These are phyloP conservation scores for Farysia itapuensis DNA, from an alignment of 1,284 basidiomycete species.

Conservation along the genomic window DNA sequence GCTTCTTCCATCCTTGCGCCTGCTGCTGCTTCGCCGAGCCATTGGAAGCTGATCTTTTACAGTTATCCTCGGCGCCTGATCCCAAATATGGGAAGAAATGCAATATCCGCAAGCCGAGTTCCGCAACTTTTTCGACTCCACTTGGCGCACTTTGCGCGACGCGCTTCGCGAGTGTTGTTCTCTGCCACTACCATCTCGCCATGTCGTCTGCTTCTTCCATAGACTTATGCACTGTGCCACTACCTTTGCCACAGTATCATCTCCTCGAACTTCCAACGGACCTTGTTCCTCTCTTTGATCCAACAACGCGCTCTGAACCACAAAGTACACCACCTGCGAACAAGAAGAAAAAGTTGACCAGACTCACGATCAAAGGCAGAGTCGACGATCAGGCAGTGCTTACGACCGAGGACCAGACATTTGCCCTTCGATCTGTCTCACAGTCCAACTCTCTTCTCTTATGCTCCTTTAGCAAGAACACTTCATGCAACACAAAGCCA, in stretches of 20 bases:
- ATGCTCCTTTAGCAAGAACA: constrained; percentile 24
- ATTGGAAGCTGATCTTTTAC: too few species aligned
- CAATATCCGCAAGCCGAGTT: too few species aligned
- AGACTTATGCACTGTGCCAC: constrained; percentile 13
- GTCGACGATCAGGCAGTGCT: constrained; percentile 53
- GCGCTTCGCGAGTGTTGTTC: too few species aligned
- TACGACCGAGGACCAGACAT: constrained; percentile 40
- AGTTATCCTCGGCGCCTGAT: too few species aligned
- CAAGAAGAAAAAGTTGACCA: constrained; percentile 19
- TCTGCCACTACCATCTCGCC: too few species aligned
- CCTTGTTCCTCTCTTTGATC: constrained; percentile 29
- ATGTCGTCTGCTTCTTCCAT: constrained; percentile 8
- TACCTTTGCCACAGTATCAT: constrained; percentile 25
- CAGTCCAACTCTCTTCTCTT: constrained; percentile 54
- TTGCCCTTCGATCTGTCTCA: constrained; percentile 48
- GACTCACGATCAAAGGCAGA: constrained; percentile 52
- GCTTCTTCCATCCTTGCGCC: too few species aligned
- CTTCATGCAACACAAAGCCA: constrained; percentile 1
- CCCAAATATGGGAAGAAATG: too few species aligned
- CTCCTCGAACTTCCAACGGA: constrained; percentile 44
- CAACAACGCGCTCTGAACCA: too few species aligned
- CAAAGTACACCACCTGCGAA: not conserved
- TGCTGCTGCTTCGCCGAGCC: too few species aligned
- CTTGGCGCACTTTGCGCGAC: too few species aligned
- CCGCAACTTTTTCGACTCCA: too few species aligned